phyloP scores from a whole-genome alignment of 495 filamentous ascomycete genomes.

The Talaromyces thailandensis region DNA sequence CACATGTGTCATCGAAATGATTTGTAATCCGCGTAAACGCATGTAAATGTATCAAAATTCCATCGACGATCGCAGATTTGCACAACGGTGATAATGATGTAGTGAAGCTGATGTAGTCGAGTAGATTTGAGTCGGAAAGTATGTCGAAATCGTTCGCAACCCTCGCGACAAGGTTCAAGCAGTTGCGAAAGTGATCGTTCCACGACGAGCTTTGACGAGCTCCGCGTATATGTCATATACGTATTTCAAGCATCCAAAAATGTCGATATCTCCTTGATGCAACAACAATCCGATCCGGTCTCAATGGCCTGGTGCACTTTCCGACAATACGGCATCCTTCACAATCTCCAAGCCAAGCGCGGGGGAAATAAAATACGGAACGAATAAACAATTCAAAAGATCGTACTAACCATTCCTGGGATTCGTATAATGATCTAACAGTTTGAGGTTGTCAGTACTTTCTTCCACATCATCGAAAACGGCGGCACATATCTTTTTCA shows the following conservation, averaged over 20 bases:
- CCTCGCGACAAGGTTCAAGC: background rate
- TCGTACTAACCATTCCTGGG: constrained; percentile 56
- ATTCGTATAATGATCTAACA: constrained; percentile 89
- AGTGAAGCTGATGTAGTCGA: background rate
- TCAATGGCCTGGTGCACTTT: background rate
- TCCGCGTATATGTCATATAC: background rate
- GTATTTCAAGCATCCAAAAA: background rate
- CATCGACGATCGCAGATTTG: background rate
- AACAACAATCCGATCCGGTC: background rate
- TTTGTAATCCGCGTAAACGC: background rate
- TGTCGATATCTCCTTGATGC: no score
- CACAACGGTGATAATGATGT: background rate
- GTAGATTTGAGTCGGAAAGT: background rate
- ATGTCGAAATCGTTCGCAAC: background rate
- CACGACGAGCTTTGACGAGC: background rate
- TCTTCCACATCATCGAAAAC: constrained; percentile 15
- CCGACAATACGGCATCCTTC: background rate
- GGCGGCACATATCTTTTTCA: constrained; percentile 51
- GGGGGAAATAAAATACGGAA: background rate
- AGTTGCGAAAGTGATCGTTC: background rate
- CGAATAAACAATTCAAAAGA: background rate
- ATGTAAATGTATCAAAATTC: background rate
- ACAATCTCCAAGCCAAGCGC: background rate
- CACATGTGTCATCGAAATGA: background rate
- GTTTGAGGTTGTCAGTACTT: constrained; percentile 29